A percentile compares a stretch with the other conserved stretches of the same genome.
phyloP scores from a whole-genome alignment of 768 basidiomycete species.

The Collybiopsis confluens region DNA sequence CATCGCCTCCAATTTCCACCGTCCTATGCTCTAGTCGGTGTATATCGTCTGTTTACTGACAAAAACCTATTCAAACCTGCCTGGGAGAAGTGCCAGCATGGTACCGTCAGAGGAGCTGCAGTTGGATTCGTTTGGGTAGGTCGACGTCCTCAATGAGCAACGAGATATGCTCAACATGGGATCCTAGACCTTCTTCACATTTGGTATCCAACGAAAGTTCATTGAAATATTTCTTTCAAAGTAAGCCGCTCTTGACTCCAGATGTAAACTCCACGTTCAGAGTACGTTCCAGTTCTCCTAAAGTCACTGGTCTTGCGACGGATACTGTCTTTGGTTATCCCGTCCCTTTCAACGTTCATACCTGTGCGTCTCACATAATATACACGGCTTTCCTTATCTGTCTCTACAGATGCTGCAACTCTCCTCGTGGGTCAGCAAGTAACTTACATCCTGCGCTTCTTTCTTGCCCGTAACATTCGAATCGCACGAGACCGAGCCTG shows the following conservation, averaged over 20 bases:
- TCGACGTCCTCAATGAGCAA: constrained; percentile 7
- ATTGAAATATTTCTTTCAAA: constrained; percentile 62
- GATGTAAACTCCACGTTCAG: not conserved
- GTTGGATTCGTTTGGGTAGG: constrained; percentile 72
- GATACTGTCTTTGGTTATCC: constrained; percentile 62
- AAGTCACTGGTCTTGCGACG: constrained; percentile 56
- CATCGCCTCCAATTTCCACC: constrained; percentile 73
- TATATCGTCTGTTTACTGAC: constrained; percentile 79
- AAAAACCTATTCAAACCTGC: constrained; percentile 63
- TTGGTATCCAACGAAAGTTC: constrained; percentile 64
- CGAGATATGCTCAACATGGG: not conserved
- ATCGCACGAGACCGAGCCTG: constrained; percentile 75
- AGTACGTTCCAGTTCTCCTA: constrained; percentile 44
- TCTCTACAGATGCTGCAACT: constrained; percentile 60
- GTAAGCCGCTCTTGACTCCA: constrained; percentile 28
- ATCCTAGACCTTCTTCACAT: constrained; percentile 59
- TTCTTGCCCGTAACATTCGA: constrained; percentile 78
- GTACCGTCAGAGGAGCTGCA: constrained; percentile 58
- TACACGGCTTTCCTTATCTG: not conserved
- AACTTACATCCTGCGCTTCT: constrained; percentile 73
- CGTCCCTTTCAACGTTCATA: constrained; percentile 64
- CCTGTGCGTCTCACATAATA: constrained; percentile 45
- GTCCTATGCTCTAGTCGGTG: constrained; percentile 79
- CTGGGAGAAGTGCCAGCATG: constrained; percentile 85
- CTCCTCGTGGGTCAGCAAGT: constrained; percentile 73